phyloP scores from a whole-genome alignment of 345 rosid species.

The Gossypium sturtianum region DNA sequence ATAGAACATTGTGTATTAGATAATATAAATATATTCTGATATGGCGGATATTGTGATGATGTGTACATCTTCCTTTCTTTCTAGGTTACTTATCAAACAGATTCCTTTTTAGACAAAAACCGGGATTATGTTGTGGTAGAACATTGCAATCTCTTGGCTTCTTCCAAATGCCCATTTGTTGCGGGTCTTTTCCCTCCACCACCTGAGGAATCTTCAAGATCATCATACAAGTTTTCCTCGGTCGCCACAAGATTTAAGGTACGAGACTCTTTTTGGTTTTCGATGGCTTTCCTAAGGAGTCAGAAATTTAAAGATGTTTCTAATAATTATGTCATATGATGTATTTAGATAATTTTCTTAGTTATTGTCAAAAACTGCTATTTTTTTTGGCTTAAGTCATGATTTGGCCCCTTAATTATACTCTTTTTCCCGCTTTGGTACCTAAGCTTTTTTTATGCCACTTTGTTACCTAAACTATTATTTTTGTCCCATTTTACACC shows the following conservation, averaged over 20 bases:
- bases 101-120: conserved; percentile 85
- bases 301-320: not conserved
- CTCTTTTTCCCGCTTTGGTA: no score
- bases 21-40: conserved; percentile 6
- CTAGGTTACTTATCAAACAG: conserved; percentile 90
- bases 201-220: conserved; percentile 71
- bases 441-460: no score
- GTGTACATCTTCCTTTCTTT: conserved; percentile 19
- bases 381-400: not conserved
- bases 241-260: conserved; percentile 97
- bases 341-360: not conserved
- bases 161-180: conserved; percentile 76
- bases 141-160: conserved; percentile 83
- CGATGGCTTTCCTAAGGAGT: not conserved
- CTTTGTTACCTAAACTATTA: no score
- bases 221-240: conserved; percentile 96
- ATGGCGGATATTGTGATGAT: conserved; percentile 3
- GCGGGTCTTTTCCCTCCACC: conserved; percentile 69
- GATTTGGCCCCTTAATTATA: no score
- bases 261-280: conserved; percentile 7
- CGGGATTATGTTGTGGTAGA: conserved; percentile 95
- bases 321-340: not conserved
- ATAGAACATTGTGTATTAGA: conserved; percentile 11
- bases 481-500: no score
- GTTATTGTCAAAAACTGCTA: not conserved